Percentiles rank a stretch among this genome's conserved stretches.
These are phyloP conservation scores for Porcisia deanei DNA, from an alignment of 208 protist genomes.

Conservation along the genomic window DNA sequence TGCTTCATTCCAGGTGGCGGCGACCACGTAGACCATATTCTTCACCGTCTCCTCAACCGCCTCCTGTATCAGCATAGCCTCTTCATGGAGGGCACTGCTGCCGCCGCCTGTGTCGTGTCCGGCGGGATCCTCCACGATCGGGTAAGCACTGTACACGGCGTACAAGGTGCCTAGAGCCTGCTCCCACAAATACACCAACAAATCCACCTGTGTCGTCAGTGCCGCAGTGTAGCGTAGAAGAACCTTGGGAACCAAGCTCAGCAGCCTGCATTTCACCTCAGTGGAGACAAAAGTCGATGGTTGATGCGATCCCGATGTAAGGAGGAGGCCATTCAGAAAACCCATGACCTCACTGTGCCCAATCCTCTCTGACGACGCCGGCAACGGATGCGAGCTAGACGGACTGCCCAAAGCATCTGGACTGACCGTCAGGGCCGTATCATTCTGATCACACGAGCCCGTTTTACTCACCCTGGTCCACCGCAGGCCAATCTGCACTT, in stretches of 20 bases:
- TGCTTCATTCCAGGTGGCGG: conserved; percentile 22
- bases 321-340: background rate
- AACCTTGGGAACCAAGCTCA: conserved; percentile 69
- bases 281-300: conserved; percentile 14
- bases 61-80: conserved; percentile 55
- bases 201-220: conserved; percentile 32
- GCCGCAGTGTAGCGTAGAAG: conserved; percentile 59
- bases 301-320: conserved; percentile 3
- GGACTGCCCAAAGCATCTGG: conserved; percentile 14
- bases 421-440: background rate
- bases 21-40: conserved; percentile 84
- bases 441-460: background rate
- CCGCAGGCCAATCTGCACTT: conserved; percentile 21
- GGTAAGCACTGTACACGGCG: conserved; percentile 63
- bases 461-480: conserved; percentile 10
- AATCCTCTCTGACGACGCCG: conserved; percentile 5
- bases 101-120: background rate
- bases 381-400: conserved; percentile 20
- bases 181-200: conserved; percentile 65
- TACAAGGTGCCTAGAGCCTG: conserved; percentile 76
- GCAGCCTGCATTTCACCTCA: conserved; percentile 73
- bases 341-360: background rate
- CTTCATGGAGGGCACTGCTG: conserved; percentile 26
- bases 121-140: background rate
- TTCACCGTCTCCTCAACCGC: conserved; percentile 87